These are phyloP conservation scores for Nothopassalora personata DNA, from an alignment of 2,329 filamentous ascomycete species.

Conservation along the genomic window DNA sequence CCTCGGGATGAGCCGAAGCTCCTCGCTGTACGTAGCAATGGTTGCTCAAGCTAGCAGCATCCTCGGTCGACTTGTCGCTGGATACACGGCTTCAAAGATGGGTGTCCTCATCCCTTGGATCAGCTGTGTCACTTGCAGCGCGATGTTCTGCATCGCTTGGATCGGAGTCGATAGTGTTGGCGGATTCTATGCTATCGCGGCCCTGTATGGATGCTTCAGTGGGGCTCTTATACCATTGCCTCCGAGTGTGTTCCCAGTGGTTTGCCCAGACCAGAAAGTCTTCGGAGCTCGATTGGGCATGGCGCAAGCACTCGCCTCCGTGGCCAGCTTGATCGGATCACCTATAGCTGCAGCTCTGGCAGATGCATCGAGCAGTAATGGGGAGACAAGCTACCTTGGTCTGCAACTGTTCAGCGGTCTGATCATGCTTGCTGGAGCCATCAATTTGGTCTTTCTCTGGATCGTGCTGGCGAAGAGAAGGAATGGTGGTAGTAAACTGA, in stretches of 20 bases:
- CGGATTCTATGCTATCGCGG: conserved; percentile 40
- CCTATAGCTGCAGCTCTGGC: conserved; percentile 43
- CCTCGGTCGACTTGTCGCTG: conserved; percentile 47
- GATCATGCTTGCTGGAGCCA: conserved; percentile 26
- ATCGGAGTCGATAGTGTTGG: conserved; percentile 41
- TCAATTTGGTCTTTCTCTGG: conserved; percentile 24
- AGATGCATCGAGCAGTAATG: conserved; percentile 11
- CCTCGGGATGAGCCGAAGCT: conserved; percentile 40
- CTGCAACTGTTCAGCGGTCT: conserved; percentile 30
- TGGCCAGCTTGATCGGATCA: conserved; percentile 42
- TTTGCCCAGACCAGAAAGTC: conserved; percentile 44
- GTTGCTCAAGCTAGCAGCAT: conserved; percentile 55
- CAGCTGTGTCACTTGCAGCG: conserved; percentile 43
- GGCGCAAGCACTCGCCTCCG: conserved; percentile 41
- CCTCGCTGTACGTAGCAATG: conserved; percentile 52
- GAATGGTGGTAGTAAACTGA: conserved; percentile 19
- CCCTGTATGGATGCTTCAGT: conserved; percentile 42
- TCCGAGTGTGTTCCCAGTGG: conserved; percentile 38
- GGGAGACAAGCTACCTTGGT: conserved; percentile 23
- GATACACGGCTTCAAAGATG: conserved; percentile 45
- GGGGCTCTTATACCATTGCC: conserved; percentile 45
- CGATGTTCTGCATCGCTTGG: conserved; percentile 53
- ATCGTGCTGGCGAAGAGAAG: conserved; percentile 22
- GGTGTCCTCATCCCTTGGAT: conserved; percentile 53
- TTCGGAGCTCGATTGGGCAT: conserved; percentile 45